These are phyloP conservation scores for Rhizoctonia solani DNA, from an alignment of 1,284 basidiomycete genomes.

Conservation along the genomic window DNA sequence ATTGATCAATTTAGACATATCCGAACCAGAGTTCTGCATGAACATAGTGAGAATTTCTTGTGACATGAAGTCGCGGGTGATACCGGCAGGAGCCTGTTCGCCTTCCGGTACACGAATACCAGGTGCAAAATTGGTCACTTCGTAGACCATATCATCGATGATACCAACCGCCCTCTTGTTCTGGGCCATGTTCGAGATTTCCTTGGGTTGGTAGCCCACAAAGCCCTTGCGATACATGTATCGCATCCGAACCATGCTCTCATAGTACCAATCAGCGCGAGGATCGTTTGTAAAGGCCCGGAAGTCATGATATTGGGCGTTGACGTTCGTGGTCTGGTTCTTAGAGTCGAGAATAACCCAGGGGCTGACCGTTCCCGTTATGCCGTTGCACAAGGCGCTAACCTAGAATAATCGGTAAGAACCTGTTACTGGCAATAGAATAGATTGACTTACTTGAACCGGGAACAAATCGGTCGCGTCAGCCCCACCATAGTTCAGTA, in stretches of 20 bases:
- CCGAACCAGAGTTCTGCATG: conserved; percentile 77
- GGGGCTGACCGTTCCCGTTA: conserved; percentile 78
- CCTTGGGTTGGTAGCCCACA: conserved; percentile 82
- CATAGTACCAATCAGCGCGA: conserved; percentile 97
- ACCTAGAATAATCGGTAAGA: conserved; percentile 56
- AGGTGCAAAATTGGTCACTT: conserved; percentile 69
- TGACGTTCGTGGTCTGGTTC: conserved; percentile 73
- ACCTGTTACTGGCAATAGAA: background rate
- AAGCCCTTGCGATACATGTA: conserved; percentile 89
- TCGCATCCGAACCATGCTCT: conserved; percentile 88
- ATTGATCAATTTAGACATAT: conserved; percentile 82
- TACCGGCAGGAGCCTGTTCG: conserved; percentile 58
- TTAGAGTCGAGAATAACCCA: conserved; percentile 79
- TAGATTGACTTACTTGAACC: conserved; percentile 69
- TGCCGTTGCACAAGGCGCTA: conserved; percentile 89
- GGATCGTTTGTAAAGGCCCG: conserved; percentile 84
- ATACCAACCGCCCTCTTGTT: conserved; percentile 74
- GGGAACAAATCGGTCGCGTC: conserved; percentile 86
- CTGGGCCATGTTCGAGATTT: conserved; percentile 72
- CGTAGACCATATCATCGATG: conserved; percentile 85
- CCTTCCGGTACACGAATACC: conserved; percentile 64
- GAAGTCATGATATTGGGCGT: conserved; percentile 93
- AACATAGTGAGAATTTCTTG: conserved; percentile 77
- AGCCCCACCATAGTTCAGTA: conserved; percentile 83
- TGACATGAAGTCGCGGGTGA: conserved; percentile 80